Evolutionary conservation across 805 yeast genomes (phyloP).

Genomic region (Cyberlindnera mississippiensis): DNA sequence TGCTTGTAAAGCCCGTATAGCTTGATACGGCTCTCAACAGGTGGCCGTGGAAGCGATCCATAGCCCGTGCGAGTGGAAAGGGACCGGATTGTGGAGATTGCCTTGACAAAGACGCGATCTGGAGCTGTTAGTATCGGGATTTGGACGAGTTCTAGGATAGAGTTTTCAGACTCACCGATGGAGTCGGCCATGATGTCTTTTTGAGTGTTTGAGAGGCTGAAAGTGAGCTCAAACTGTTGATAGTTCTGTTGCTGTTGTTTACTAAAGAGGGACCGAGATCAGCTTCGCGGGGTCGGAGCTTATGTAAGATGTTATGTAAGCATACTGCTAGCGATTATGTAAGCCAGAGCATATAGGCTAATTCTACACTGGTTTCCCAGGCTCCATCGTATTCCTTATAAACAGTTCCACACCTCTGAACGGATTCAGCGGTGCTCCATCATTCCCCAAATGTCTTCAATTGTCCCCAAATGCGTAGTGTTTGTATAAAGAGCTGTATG

Average conservation of each 20-base stretch:
- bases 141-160: background rate
- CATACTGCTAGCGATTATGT: background rate
- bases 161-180: conserved; percentile 35
- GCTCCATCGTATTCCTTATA: too few species aligned
- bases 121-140: background rate
- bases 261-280: too few species aligned
- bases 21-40: conserved; percentile 60
- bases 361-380: too few species aligned
- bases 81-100: conserved; percentile 73
- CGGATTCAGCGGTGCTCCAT: too few species aligned
- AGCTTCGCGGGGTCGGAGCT: too few species aligned
- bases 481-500: conserved; percentile 40
- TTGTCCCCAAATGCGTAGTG: background rate
- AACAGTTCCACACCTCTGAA: too few species aligned
- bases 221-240: too few species aligned
- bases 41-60: conserved; percentile 71
- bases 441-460: too few species aligned
- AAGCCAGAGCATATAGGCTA: background rate
- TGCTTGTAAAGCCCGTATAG: conserved; percentile 84
- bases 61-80: conserved; percentile 61
- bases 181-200: conserved; percentile 54
- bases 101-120: conserved; percentile 80
- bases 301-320: background rate
- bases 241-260: too few species aligned
- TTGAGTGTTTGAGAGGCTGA: too few species aligned